phyloP scores from a whole-genome alignment of 495 filamentous ascomycete species.

The Thozetella sp. region DNA sequence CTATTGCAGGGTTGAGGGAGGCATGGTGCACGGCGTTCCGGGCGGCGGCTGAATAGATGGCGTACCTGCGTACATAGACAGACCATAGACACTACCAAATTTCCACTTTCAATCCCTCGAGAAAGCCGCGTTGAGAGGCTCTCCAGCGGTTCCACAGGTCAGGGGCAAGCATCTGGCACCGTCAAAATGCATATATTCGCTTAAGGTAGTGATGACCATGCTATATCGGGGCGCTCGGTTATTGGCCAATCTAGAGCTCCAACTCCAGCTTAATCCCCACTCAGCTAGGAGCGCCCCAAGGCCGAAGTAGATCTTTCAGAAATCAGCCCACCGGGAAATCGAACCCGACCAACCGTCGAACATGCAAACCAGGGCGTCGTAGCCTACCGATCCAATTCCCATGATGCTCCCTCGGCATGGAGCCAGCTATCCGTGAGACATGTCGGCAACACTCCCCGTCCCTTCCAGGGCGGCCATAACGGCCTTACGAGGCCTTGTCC shows the following conservation, averaged over 20 bases:
- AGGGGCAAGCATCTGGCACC: no score
- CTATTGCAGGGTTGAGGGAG: background rate
- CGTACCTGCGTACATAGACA: background rate
- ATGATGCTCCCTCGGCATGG: slow-evolving; percentile 24
- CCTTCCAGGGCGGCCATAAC: slow-evolving; percentile 56
- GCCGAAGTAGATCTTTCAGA: background rate
- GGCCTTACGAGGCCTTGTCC: slow-evolving; percentile 49
- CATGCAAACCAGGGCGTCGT: slow-evolving; percentile 3
- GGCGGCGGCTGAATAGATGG: background rate
- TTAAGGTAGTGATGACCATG: background rate
- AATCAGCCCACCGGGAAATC: background rate
- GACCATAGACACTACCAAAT: background rate
- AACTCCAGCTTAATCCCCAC: background rate
- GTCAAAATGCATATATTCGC: background rate
- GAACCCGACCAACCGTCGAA: background rate
- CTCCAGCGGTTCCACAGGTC: background rate
- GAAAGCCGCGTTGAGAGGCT: background rate
- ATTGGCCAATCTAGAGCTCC: background rate
- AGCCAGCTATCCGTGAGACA: slow-evolving; percentile 17
- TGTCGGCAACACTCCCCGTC: slow-evolving; percentile 46
- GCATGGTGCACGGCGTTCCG: background rate
- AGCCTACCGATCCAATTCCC: background rate
- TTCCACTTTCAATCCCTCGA: no score
- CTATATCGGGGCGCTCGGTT: background rate
- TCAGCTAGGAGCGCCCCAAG: no score